Conservation (phyloP, 1,139 yeast species). For the Pneumocystis jirovecii region DNA sequence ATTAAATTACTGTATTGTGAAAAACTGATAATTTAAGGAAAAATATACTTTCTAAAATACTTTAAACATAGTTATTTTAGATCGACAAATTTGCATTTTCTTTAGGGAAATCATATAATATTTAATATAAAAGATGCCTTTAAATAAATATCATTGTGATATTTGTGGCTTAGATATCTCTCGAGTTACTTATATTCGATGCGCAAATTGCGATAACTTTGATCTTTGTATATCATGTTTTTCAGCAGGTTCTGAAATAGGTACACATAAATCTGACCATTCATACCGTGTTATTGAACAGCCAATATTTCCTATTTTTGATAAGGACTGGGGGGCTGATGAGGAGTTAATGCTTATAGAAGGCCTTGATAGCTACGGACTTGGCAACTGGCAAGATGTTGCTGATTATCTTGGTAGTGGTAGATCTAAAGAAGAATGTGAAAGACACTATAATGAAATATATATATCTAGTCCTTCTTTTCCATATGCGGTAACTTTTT, state of each 20-base stretch:
- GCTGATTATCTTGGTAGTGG: conserved; percentile 83
- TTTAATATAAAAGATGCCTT: conserved; percentile 3
- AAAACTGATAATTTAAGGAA: neutral
- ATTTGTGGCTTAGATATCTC: conserved; percentile 92
- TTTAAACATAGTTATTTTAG: neutral
- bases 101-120: neutral
- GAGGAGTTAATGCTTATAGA: conserved; percentile 79
- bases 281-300: conserved; percentile 86
- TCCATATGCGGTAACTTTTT: conserved; percentile 34
- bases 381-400: conserved; percentile 95
- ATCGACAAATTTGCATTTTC: neutral
- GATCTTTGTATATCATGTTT: conserved; percentile 95
- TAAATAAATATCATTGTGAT: conserved; percentile 69
- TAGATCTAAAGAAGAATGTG: conserved; percentile 81
- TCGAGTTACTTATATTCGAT: conserved; percentile 70
- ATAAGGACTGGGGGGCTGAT: conserved; percentile 94
- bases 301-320: conserved; percentile 84
- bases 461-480: conserved; percentile 57
- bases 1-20: neutral
- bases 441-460: conserved; percentile 56
- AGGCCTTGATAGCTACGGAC: conserved; percentile 80
- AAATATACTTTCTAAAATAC: neutral
- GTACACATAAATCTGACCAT: conserved; percentile 87
- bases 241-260: conserved; percentile 65
- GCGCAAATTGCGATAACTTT: conserved; percentile 86